phyloP scores from a whole-genome alignment of 768 basidiomycete genomes.

The Jaapia argillacea region DNA sequence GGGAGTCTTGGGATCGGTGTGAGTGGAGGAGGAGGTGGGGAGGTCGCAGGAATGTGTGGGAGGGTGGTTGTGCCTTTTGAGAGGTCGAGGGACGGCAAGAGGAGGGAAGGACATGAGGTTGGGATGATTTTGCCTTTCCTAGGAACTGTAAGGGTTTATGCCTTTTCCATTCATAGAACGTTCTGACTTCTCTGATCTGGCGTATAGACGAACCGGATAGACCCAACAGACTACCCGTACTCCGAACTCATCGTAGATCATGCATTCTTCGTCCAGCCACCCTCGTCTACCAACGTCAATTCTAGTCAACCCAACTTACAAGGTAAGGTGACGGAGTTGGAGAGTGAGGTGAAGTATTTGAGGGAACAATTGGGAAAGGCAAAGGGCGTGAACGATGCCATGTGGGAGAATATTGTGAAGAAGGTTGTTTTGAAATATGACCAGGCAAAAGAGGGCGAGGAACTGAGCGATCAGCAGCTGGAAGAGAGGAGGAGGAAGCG shows the following conservation, averaged over 20 bases:
- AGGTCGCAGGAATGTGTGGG: constrained; percentile 56
- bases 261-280: constrained; percentile 43
- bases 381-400: constrained; percentile 84
- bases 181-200: not conserved
- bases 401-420: constrained; percentile 86
- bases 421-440: constrained; percentile 37
- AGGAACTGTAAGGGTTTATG: constrained; percentile 25
- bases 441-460: constrained; percentile 16
- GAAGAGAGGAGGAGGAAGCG: constrained; percentile 7
- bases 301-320: constrained; percentile 32
- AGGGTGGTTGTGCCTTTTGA: constrained; percentile 64
- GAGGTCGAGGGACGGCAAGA: constrained; percentile 55
- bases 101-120: constrained; percentile 63
- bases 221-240: constrained; percentile 25
- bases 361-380: constrained; percentile 70
- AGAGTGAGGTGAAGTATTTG: constrained; percentile 58
- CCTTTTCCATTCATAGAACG: constrained; percentile 4
- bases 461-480: constrained; percentile 8
- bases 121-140: constrained; percentile 46
- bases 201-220: not conserved
- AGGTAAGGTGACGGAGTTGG: constrained; percentile 54
- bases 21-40: constrained; percentile 25
- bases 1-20: constrained; percentile 32
- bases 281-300: constrained; percentile 10
- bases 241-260: constrained; percentile 60